Base-by-base conservation (phyloP, 371 early-diverging fungal genomes). In the Rhizopus stolonifer region DNA sequence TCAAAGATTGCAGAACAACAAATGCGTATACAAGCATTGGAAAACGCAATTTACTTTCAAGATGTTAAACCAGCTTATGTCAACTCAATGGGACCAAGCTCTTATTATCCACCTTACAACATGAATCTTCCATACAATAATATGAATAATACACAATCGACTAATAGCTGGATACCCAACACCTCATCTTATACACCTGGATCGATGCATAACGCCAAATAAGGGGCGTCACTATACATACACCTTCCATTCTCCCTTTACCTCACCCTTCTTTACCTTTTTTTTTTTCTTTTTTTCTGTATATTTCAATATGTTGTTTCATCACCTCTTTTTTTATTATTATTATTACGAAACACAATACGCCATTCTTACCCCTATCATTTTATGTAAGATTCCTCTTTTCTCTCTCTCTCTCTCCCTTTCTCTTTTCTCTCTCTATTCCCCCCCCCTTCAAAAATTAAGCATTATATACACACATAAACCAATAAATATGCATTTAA, bases 1-100 rank as follows among this genome's bases (percentile, higher is more conserved):
- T 46, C 49, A 24, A 54, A 54, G 46, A 57, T 58, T 14, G 43
- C 57, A 44, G 53, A 54, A 46, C 58, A 63, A 29, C 32, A 47
- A 46, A 7, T 42, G 40, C 58, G 51, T 36, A 63, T 63, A 17
- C 54, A 54, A 24, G 49, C 53, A 11, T 45, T 63, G 23, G 63
- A 63, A 54, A 38, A 31, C 17, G 47, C 54, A 5, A 39, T 63
- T 18, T 39, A 44, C 32, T 11, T 49, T 38, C 25, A 51, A 29
- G 52, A 47, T 15, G 49, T 60, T 54, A 54, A 60, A 55, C 45
- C 36, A 36, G 36, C 14, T 15, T 36, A 36, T n/a, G n/a, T 36
- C 36, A 36, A 5, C 36, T 14, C 36, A 36, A 36, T 36, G 36
- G 9, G n/a, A 5, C n/a, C 36, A 4, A 15, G 14, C 11, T n/a